A percentile compares a stretch with the other conserved stretches of the same genome.
Evolutionary conservation across 1,284 basidiomycete species (phyloP).

Genomic region (Gymnopus androsaceus): DNA sequence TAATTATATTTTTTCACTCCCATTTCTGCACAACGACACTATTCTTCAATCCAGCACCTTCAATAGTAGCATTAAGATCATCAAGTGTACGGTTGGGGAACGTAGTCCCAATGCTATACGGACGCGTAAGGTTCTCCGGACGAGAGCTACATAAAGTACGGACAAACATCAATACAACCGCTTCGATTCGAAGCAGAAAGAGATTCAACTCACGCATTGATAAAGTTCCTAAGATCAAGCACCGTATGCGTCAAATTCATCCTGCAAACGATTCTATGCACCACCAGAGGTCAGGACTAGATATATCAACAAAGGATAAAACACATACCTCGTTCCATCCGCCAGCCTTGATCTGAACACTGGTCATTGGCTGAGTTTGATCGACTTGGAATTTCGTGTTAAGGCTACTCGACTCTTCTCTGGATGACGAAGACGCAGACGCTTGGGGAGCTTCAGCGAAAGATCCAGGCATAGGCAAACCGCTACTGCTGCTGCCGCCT

Average conservation of each 20-base stretch:
- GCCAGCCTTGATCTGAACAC: conserved; percentile 89
- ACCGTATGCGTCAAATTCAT: conserved; percentile 95
- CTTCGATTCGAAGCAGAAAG: no score
- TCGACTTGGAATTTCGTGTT: conserved; percentile 80
- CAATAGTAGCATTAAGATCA: conserved; percentile 69
- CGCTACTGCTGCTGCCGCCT: conserved; percentile 19
- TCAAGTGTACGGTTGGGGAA: conserved; percentile 83
- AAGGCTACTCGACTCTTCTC: conserved; percentile 41
- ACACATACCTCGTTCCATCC: conserved; percentile 81
- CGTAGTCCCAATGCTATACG: conserved; percentile 81
- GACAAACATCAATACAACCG: conserved; percentile 5
- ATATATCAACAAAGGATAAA: background rate
- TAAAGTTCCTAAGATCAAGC: conserved; percentile 82
- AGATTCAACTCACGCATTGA: conserved; percentile 78
- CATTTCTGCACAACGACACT: conserved; percentile 88
- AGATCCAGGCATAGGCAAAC: conserved; percentile 53
- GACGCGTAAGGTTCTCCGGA: conserved; percentile 63
- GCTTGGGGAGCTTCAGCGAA: conserved; percentile 40
- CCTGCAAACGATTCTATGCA: conserved; percentile 72
- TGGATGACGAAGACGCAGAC: conserved; percentile 26
- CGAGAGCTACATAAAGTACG: conserved; percentile 56
- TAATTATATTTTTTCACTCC: conserved; percentile 39
- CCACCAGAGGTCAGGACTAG: conserved; percentile 11
- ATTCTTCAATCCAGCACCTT: conserved; percentile 75
- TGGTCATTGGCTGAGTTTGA: conserved; percentile 79